Evolutionary conservation across 1,139 yeast species (phyloP).

Genomic region (Yamadazyma friedrichii): DNA sequence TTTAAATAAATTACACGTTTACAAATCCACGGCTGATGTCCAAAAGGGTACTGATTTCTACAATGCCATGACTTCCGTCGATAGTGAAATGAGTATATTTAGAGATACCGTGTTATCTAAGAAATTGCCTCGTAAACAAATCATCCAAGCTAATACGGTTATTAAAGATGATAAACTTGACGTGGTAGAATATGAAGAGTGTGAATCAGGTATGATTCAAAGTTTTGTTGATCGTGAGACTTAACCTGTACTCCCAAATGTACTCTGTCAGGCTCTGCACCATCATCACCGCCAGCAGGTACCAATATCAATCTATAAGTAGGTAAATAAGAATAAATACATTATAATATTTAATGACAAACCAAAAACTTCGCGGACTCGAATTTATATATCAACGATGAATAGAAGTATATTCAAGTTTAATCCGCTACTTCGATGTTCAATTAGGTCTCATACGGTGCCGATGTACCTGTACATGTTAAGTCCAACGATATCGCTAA

Average conservation of each 20-base stretch:
- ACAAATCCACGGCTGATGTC: conserved; percentile 74
- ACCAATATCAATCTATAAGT: too few species aligned
- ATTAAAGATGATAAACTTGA: conserved; percentile 40
- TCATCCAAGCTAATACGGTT: conserved; percentile 76
- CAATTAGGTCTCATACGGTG: too few species aligned
- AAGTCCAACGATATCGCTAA: too few species aligned
- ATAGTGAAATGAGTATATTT: conserved; percentile 58
- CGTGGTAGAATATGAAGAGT: conserved; percentile 70
- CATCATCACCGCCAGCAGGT: too few species aligned
- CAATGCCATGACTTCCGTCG: conserved; percentile 63
- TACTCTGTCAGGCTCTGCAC: too few species aligned
- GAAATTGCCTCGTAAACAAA: conserved; percentile 79
- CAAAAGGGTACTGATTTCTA: conserved; percentile 63
- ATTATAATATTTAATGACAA: not conserved
- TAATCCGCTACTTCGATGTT: too few species aligned
- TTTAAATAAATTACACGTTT: conserved; percentile 69
- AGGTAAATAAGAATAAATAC: too few species aligned
- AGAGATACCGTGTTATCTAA: conserved; percentile 68
- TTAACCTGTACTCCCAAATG: too few species aligned
- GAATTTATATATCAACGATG: too few species aligned
- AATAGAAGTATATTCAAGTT: too few species aligned
- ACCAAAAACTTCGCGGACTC: not conserved
- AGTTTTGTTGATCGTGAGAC: conserved; percentile 65
- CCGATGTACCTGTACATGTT: too few species aligned
- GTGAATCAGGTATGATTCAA: conserved; percentile 74